A percentile compares a stretch with the other conserved stretches of the same genome.
phyloP scores from a whole-genome alignment of 169 alveolate genomes.

The Toxoplasma gondii region DNA sequence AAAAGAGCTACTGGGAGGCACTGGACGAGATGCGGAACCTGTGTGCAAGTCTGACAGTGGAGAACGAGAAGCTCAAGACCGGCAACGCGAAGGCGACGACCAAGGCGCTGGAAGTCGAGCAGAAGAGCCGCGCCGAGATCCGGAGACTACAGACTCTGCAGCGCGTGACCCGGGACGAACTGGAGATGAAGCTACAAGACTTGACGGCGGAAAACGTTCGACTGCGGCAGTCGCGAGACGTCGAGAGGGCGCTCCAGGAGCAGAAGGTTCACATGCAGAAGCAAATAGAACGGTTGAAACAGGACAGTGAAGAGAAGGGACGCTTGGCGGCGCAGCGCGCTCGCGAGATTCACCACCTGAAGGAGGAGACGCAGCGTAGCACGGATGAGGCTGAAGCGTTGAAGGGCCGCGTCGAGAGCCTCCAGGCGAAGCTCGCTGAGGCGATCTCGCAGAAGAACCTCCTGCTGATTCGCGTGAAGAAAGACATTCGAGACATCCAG shows the following conservation, averaged over 20 bases:
- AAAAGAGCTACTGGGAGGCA: slow-evolving; percentile 64
- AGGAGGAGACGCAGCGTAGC: slow-evolving; percentile 22
- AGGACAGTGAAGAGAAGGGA: slow-evolving; percentile 42
- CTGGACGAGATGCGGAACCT: slow-evolving; percentile 50
- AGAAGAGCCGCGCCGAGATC: slow-evolving; percentile 24
- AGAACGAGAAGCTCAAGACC: slow-evolving; percentile 18
- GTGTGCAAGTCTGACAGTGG: slow-evolving; percentile 20
- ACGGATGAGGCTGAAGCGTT: slow-evolving; percentile 24
- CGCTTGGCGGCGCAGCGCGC: neutral
- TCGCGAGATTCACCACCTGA: neutral
- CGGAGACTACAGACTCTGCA: slow-evolving; percentile 28
- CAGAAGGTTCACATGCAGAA: slow-evolving; percentile 36
- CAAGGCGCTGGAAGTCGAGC: neutral
- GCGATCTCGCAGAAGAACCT: slow-evolving; percentile 46
- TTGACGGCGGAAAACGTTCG: slow-evolving; percentile 15
- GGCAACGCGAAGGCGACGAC: slow-evolving; percentile 3
- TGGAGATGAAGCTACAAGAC: neutral
- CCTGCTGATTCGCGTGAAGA: slow-evolving; percentile 11
- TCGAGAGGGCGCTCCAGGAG: slow-evolving; percentile 19
- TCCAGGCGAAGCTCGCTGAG: slow-evolving; percentile 58
- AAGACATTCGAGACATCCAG: slow-evolving; percentile 41
- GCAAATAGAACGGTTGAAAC: slow-evolving; percentile 26
- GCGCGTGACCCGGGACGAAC: slow-evolving; percentile 41
- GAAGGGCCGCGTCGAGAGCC: slow-evolving; percentile 30
- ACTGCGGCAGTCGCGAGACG: slow-evolving; percentile 34